phyloP scores from a whole-genome alignment of 129 eudicot genomes.

The Solidago caesia region DNA sequence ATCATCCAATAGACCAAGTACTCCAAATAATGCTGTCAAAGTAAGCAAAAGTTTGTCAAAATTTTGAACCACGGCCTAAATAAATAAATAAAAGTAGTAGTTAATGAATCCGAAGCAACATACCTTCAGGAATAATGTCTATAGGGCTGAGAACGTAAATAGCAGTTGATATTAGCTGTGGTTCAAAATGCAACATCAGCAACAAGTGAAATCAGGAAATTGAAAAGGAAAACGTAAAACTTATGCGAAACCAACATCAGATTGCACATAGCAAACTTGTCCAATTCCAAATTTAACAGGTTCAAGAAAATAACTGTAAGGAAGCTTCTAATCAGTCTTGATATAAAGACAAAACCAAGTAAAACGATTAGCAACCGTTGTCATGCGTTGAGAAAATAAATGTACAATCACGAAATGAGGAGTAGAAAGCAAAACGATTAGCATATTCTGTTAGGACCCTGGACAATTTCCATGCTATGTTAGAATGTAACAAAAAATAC shows the following conservation, averaged over 20 bases:
- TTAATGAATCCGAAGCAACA: not conserved
- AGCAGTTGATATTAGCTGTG: conserved; percentile 65
- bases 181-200: conserved; percentile 12
- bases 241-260: not conserved
- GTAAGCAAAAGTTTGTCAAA: not conserved
- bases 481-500: too few species aligned
- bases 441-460: too few species aligned
- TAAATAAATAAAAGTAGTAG: not conserved
- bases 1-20: conserved; percentile 90
- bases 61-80: not conserved
- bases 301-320: too few species aligned
- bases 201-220: not conserved
- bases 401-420: too few species aligned
- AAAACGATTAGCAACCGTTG: too few species aligned
- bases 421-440: too few species aligned
- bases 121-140: conserved; percentile 97
- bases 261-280: not conserved
- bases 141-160: conserved; percentile 86
- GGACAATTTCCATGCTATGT: too few species aligned
- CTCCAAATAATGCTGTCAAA: conserved; percentile 68
- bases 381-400: too few species aligned
- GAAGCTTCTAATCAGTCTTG: too few species aligned
- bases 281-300: too few species aligned
- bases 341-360: too few species aligned
- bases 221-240: not conserved